Evolutionary conservation across 805 yeast species (phyloP), one percentile per base, ranked within the genome.

Genomic region (Ascoidea asiatica): DNA sequence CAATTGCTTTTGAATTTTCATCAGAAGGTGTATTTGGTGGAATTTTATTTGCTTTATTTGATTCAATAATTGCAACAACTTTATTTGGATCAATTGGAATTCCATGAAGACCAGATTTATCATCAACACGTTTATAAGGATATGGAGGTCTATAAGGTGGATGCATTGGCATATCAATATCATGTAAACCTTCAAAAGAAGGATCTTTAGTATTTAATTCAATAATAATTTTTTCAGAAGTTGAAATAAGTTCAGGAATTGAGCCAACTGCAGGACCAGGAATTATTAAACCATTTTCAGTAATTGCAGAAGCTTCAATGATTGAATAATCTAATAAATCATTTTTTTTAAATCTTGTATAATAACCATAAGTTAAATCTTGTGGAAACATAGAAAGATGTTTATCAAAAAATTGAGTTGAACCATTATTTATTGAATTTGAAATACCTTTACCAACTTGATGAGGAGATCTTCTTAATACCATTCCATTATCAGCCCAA

Each of bases 221-320:
- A 53, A 90, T 81, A 57, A 90, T 87, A 53, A 90, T 66, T 65
- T 88, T 90, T 56, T 89, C 95, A 38, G 95, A 79, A 46, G 78
- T 81, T 29, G 80, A 67, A 44, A 87, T 65, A 75, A 90, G 80
- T 67, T 90, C 98, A 35, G 97, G 97, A 3, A 95, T 77, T 6
- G 84, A 97, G 54, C 98, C 98, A 38, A 90, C 97, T 4, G 97
- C 92, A n/a, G 98, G 97, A 49, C 97, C 97, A 39, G 96, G 94
- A 44, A 90, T 77, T 56, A 90, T 80, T 15, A 87, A 70, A 50
- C 98, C 98, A 59, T 87, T 89, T 64, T 89, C 97, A 45, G 87
- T 82, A 56, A 90, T 90, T 38, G 95, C 95, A 3, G 97, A 88
- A 45, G 97, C 98, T 64, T 90, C 98, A 53, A 90, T 83, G 53